Evolutionary conservation across 1,284 basidiomycete species (phyloP), one percentile per base, ranked within the genome.

Genomic region (Fistulinella cinereoalba): DNA sequence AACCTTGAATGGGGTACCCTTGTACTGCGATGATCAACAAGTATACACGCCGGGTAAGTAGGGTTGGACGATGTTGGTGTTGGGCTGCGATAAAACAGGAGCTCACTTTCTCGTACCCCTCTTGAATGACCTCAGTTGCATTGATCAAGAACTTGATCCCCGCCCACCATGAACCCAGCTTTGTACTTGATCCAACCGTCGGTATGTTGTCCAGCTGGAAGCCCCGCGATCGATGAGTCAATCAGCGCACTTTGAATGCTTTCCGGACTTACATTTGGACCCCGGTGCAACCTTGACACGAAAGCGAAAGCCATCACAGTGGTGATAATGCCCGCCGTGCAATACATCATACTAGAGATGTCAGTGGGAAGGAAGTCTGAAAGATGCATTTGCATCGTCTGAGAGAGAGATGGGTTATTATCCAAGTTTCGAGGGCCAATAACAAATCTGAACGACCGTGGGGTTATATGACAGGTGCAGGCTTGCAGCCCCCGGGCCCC

Each of bases 1-100:
- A 3, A 80, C 51, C 49, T 76, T 76, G 65, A 76, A 78, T 5
- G 64, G 54, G 0, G 51, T 49, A 7, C 63, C 60, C 6, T 64
- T 67, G 50, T 71, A 67, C 73, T 74, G 13, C 15, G 19, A 32
- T 33, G 0, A 22, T 19, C 10, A 23, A 19, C 19, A 31, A 44
- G 40, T 10, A 12, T 24, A 19, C 33, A 19, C 18, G 19, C n/a
- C n/a, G n/a, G n/a, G n/a, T n/a, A n/a, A 27, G 25, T 27, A 7
- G 12, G 25, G 7, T 27, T 27, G 25, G 12, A 27, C 25, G 12
- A 12, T 12, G 25, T 12, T 27, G 25, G 12, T 27, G 12, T 27
- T 27, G 7, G 12, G 12, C 15, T 2, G 19, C 11, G 32, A 36
- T 6, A 13, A 36, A 23, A 22, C 4, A 33, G 4, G n/a, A 16